A percentile compares a stretch with the other conserved stretches of the same genome.
phyloP scores from a whole-genome alignment of 805 yeast species.

The Yarrowia yakushimensis region DNA sequence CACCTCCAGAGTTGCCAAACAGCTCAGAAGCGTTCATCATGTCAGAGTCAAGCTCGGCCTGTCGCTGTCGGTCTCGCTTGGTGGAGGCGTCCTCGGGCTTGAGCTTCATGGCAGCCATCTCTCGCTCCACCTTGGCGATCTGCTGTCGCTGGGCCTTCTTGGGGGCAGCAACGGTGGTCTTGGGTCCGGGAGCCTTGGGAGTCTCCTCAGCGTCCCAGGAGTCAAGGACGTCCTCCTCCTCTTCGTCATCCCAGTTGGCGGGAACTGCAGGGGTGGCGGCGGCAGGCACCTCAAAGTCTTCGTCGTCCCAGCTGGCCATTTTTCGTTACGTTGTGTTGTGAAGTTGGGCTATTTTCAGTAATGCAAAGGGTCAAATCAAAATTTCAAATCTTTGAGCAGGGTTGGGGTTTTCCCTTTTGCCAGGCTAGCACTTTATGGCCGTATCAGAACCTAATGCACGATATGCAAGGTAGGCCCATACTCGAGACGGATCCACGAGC shows the following conservation, averaged over 20 bases:
- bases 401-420: constrained; percentile 1
- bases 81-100: constrained; percentile 63
- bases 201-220: constrained; percentile 81
- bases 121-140: constrained; percentile 41
- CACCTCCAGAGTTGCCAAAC: constrained; percentile 60
- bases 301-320: constrained; percentile 58
- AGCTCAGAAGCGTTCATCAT: constrained; percentile 89
- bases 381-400: constrained; percentile 9
- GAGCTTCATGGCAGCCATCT: constrained; percentile 44
- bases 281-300: constrained; percentile 70
- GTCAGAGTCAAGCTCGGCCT: constrained; percentile 82
- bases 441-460: constrained; percentile 1
- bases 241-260: constrained; percentile 69
- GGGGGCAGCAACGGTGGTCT: constrained; percentile 45
- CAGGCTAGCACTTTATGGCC: not conserved
- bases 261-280: constrained; percentile 69
- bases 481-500: not conserved
- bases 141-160: constrained; percentile 42
- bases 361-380: constrained; percentile 1
- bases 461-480: not conserved
- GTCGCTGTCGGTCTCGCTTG: constrained; percentile 66
- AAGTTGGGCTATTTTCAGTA: not conserved
- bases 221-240: constrained; percentile 71
- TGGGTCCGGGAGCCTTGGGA: constrained; percentile 42
- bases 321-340: not conserved